Evolutionary conservation across 1,284 basidiomycete species (phyloP).

Genomic region (Moniliophthora roreri): DNA sequence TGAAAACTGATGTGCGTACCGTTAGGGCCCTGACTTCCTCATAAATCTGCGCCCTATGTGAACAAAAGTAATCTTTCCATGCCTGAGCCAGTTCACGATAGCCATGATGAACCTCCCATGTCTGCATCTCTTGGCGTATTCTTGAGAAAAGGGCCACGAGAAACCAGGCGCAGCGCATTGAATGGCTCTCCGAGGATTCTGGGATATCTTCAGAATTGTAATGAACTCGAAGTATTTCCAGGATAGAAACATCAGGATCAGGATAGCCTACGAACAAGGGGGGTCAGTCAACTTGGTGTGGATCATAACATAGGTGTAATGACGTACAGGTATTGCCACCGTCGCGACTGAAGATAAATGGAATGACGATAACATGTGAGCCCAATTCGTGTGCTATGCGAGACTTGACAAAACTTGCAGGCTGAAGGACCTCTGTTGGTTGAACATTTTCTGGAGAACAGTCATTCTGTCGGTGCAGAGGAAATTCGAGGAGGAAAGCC

Average conservation of each 20-base stretch:
- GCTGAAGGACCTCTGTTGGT: not conserved
- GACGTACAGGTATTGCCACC: too few species aligned
- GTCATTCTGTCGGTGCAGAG: too few species aligned
- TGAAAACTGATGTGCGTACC: not conserved
- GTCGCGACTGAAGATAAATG: not conserved
- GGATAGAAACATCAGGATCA: not conserved
- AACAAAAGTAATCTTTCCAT: not conserved
- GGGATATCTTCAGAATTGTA: not conserved
- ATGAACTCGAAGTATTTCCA: not conserved
- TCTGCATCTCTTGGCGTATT: not conserved
- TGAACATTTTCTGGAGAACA: too few species aligned
- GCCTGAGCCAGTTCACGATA: not conserved
- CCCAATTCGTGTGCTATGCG: constrained; percentile 10
- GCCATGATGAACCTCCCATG: not conserved
- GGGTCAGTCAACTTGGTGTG: not conserved
- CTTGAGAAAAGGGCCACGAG: not conserved
- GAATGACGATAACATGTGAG: not conserved
- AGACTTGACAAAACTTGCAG: not conserved
- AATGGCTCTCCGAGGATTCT: not conserved
- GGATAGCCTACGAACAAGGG: not conserved
- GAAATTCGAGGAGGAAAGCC: too few species aligned
- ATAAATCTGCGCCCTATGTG: not conserved
- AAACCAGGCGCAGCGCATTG: not conserved
- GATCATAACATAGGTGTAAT: not conserved
- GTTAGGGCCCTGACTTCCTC: not conserved